Percentiles rank a stretch among this genome's conserved stretches.
These are phyloP conservation scores for Mucor indicus DNA, from an alignment of 371 early-diverging fungal genomes.

Conservation along the genomic window DNA sequence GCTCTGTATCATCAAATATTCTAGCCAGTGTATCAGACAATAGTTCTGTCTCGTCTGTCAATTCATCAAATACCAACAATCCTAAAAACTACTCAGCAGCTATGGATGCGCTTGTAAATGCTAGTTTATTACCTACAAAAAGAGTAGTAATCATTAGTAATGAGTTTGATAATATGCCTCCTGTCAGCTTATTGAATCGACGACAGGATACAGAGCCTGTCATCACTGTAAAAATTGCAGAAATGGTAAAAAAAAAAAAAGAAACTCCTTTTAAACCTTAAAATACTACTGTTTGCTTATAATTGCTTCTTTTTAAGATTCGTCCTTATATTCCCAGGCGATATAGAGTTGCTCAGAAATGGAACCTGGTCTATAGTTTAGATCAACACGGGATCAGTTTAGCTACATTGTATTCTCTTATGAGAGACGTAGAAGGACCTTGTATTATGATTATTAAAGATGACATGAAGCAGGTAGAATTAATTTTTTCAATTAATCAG, in stretches of 20 bases:
- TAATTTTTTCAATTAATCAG: slow-evolving; percentile 6
- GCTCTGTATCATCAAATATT: slow-evolving; percentile 18
- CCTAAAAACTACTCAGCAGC: slow-evolving; percentile 12
- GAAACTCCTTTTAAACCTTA: not conserved
- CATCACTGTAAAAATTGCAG: slow-evolving; percentile 44
- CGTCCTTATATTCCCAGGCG: slow-evolving; percentile 61
- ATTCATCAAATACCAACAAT: slow-evolving; percentile 2
- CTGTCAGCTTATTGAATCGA: slow-evolving; percentile 37
- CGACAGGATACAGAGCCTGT: slow-evolving; percentile 44
- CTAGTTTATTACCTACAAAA: slow-evolving; percentile 12
- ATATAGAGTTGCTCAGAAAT: slow-evolving; percentile 60
- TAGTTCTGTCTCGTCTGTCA: slow-evolving; percentile 3
- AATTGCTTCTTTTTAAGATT: slow-evolving; percentile 20
- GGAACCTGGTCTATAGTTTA: slow-evolving; percentile 83
- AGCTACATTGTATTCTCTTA: slow-evolving; percentile 69
- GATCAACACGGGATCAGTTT: slow-evolving; percentile 92
- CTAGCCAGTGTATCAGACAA: slow-evolving; percentile 1
- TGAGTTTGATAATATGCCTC: slow-evolving; percentile 31
- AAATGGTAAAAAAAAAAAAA: slow-evolving; percentile 32
- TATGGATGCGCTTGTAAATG: slow-evolving; percentile 18
- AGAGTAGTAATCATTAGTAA: not conserved
- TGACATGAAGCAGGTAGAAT: slow-evolving; percentile 54
- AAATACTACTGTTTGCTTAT: not conserved
- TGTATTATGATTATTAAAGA: slow-evolving; percentile 74
- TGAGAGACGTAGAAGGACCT: slow-evolving; percentile 60